Percentiles rank a stretch among this genome's conserved stretches.
phyloP scores from a whole-genome alignment of 139 green algal genomes.

The Volvox reticuliferus region DNA sequence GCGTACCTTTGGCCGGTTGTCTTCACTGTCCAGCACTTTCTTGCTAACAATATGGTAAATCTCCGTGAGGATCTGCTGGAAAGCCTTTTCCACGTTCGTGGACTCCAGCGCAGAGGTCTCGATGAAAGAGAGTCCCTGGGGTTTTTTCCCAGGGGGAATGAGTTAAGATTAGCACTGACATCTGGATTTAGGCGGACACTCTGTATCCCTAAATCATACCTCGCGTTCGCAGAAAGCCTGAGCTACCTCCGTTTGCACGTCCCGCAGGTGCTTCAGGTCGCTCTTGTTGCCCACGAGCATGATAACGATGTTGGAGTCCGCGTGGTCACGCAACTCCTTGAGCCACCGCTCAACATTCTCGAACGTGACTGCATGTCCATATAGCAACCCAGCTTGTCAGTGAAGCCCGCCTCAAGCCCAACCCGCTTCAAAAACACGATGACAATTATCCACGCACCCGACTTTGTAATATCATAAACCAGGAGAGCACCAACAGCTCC shows the following conservation, averaged over 20 bases:
- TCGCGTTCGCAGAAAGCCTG: conserved; percentile 93
- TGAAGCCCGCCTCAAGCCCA: neutral
- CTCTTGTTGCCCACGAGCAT: conserved; percentile 99
- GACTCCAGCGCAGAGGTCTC: conserved; percentile 98
- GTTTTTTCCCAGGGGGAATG: conserved; percentile 26
- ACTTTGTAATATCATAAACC: conserved; percentile 99
- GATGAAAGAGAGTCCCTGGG: conserved; percentile 96
- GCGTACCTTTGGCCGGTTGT: conserved; percentile 58
- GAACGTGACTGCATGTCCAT: conserved; percentile 86
- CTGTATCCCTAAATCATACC: neutral
- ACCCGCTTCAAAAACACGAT: neutral
- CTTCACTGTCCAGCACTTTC: conserved; percentile 83
- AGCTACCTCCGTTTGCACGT: conserved; percentile 94
- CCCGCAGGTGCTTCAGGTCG: conserved; percentile 95
- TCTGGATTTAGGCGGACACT: too few species aligned
- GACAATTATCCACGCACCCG: conserved; percentile 62
- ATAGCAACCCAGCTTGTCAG: neutral
- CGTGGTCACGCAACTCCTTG: conserved; percentile 98
- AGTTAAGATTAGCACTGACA: too few species aligned
- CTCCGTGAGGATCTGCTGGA: conserved; percentile 97
- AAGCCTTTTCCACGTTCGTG: conserved; percentile 98
- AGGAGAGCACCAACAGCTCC: conserved; percentile 97
- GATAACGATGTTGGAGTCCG: conserved; percentile 98
- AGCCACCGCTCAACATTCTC: conserved; percentile 99
- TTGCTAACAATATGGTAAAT: conserved; percentile 99